These are phyloP conservation scores for Dryas octopetala DNA, from an alignment of 306 rosid genomes.

Conservation along the genomic window DNA sequence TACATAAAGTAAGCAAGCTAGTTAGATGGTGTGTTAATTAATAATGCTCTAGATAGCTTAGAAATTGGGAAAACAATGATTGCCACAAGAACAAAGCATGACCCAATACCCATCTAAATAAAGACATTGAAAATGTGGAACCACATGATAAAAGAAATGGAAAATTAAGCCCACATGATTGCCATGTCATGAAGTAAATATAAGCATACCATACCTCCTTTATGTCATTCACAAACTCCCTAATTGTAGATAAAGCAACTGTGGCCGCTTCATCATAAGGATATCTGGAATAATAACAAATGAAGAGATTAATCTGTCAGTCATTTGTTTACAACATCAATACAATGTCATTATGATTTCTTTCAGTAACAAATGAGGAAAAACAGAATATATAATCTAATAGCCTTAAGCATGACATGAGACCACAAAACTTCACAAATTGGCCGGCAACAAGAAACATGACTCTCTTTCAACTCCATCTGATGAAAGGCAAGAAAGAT, in stretches of 20 bases:
- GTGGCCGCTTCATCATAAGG: conserved; percentile 76
- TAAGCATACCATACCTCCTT: conserved; percentile 55
- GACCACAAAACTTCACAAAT: background rate
- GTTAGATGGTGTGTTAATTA: background rate
- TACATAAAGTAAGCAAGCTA: no score
- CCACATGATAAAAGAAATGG: background rate
- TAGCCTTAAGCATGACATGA: background rate
- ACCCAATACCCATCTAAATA: background rate
- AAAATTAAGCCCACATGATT: background rate
- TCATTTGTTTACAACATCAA: background rate
- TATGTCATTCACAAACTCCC: conserved; percentile 58
- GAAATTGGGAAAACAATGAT: background rate
- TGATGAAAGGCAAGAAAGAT: background rate
- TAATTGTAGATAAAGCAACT: conserved; percentile 62
- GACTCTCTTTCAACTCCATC: background rate
- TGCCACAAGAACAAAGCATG: conserved; percentile 1
- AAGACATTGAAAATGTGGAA: background rate
- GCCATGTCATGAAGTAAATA: background rate
- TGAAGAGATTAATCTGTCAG: conserved; percentile 8
- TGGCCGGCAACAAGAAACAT: background rate
- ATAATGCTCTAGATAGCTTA: background rate
- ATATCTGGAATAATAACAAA: conserved; percentile 49
- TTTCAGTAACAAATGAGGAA: background rate
- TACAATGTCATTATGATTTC: background rate
- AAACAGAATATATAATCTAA: background rate